Conservation (phyloP, 2,329 filamentous ascomycete species). For the Ophiocordyceps camponoti-floridani region DNA sequence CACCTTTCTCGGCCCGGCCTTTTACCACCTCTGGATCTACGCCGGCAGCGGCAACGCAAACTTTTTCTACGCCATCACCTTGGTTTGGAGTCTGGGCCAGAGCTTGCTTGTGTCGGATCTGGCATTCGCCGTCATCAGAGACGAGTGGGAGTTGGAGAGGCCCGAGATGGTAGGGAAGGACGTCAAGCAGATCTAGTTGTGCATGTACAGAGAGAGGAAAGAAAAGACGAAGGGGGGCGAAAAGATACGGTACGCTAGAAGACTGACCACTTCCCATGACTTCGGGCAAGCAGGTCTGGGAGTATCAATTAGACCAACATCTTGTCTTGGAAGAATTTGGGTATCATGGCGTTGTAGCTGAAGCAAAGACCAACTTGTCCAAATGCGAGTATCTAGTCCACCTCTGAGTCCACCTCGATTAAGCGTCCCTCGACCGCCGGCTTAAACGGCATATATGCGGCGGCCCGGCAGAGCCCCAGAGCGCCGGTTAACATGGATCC, state of each 20-base stretch:
- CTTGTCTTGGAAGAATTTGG: neutral
- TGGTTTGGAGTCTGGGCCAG: slow-evolving; percentile 91
- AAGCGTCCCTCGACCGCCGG: slow-evolving; percentile 7
- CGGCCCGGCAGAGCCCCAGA: slow-evolving; percentile 10
- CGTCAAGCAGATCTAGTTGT: slow-evolving; percentile 63
- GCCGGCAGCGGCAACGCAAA: slow-evolving; percentile 96
- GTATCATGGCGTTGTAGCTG: slow-evolving; percentile 2
- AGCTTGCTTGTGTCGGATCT: slow-evolving; percentile 76
- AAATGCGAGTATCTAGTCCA: slow-evolving; percentile 10
- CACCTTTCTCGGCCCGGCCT: slow-evolving; percentile 76
- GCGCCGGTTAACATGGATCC: slow-evolving; percentile 24
- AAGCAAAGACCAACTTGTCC: too few species aligned
- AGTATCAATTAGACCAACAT: neutral
- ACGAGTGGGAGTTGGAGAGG: slow-evolving; percentile 85
- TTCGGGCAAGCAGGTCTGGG: too few species aligned
- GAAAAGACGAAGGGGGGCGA: too few species aligned
- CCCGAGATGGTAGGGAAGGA: slow-evolving; percentile 84
- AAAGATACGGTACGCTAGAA: too few species aligned
- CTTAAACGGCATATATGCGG: slow-evolving; percentile 3
- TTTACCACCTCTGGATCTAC: slow-evolving; percentile 97
- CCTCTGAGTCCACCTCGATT: slow-evolving; percentile 17
- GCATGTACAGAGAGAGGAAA: too few species aligned
- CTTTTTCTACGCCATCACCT: slow-evolving; percentile 96
- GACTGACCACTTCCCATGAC: too few species aligned
- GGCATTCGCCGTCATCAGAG: slow-evolving; percentile 72